phyloP scores from a whole-genome alignment of 2,329 filamentous ascomycete species.

The Arthrinium phaeospermum region DNA sequence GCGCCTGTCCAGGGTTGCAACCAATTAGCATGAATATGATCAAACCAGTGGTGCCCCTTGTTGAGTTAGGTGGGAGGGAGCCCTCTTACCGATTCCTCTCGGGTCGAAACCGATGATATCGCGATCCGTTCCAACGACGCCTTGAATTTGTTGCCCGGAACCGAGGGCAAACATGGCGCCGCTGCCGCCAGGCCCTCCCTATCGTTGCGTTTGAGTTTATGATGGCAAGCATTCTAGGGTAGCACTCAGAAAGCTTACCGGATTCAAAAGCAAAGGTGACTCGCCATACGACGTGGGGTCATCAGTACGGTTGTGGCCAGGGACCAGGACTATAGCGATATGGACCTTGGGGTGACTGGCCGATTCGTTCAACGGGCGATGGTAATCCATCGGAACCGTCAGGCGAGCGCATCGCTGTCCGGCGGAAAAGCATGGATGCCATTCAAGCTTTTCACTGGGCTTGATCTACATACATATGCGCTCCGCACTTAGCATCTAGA shows the following conservation, averaged over 20 bases:
- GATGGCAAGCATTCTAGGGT: background rate
- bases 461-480: conserved; percentile 41
- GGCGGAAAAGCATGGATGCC: conserved; percentile 45
- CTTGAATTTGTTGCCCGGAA: conserved; percentile 40
- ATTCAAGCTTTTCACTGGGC: conserved; percentile 50
- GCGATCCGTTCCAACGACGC: conserved; percentile 44
- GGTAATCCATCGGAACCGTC: conserved; percentile 54
- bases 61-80: background rate
- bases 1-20: conserved; percentile 35
- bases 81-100: conserved; percentile 15
- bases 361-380: conserved; percentile 45
- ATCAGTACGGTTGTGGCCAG: conserved; percentile 38
- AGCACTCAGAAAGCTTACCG: conserved; percentile 27
- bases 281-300: conserved; percentile 39
- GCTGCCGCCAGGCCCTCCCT: conserved; percentile 52
- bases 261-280: conserved; percentile 51
- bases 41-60: background rate
- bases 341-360: conserved; percentile 42
- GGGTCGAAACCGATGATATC: conserved; percentile 47
- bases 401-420: conserved; percentile 46
- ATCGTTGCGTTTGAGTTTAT: background rate
- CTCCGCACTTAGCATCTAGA: conserved; percentile 2
- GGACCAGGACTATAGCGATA: conserved; percentile 43
- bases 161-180: conserved; percentile 40
- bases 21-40: background rate